Conservation (phyloP, 208 protist species). For the Leishmania guyanensis region DNA sequence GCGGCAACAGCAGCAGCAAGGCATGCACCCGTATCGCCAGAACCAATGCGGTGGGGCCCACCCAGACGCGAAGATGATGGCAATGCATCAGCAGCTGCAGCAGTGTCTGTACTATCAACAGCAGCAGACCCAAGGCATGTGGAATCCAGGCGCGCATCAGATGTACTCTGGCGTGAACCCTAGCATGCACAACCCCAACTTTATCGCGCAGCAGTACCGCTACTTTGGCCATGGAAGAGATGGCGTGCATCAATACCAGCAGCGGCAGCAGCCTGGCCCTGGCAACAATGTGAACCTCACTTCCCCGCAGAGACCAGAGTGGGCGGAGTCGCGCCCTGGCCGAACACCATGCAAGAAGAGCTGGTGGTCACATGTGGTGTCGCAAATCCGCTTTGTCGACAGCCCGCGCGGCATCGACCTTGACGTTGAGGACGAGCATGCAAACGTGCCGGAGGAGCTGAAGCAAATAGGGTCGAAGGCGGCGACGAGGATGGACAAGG, state of each 20-base stretch:
- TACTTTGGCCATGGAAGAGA: background rate
- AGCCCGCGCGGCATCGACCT: constrained; percentile 46
- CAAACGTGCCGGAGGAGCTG: constrained; percentile 30
- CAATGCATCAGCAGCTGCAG: constrained; percentile 12
- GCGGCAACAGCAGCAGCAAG: constrained; percentile 1
- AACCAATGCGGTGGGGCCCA: background rate
- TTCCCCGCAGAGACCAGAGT: constrained; percentile 12
- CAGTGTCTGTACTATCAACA: constrained; percentile 5
- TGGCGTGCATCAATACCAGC: constrained; percentile 14
- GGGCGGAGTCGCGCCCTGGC: constrained; percentile 23
- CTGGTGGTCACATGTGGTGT: constrained; percentile 44
- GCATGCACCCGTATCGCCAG: constrained; percentile 14
- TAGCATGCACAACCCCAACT: constrained; percentile 13
- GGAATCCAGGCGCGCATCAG: background rate
- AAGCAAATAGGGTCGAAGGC: constrained; percentile 15
- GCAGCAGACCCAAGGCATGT: constrained; percentile 13
- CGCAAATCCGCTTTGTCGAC: constrained; percentile 37
- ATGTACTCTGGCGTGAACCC: constrained; percentile 12
- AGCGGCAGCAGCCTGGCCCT: constrained; percentile 16
- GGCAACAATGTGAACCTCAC: constrained; percentile 9
- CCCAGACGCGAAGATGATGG: constrained; percentile 24
- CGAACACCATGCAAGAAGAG: constrained; percentile 37
- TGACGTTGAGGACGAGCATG: constrained; percentile 36
- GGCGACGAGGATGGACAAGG: background rate
- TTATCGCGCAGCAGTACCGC: constrained; percentile 10